Evolutionary conservation across 331 rosid genomes (phyloP), one percentile per base, ranked within the genome.

Genomic region (Malus hybrid): DNA sequence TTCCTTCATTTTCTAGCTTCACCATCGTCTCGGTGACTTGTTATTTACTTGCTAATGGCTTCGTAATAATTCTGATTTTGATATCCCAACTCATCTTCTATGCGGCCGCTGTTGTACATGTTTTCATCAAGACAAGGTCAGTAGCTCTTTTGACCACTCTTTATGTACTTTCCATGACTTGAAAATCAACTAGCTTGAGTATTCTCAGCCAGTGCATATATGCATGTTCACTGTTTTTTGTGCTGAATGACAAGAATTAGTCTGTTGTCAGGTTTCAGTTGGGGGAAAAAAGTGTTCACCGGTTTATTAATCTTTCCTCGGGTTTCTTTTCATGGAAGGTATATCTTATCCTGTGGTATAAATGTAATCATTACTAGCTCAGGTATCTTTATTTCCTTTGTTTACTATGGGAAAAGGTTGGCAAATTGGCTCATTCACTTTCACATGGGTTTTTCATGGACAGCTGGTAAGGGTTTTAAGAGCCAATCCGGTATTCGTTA

Each of bases 101-200:
- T 78, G 79, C 75, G 83, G 89, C 86, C 75, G 99, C 99, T 66
- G 80, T 86, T 73, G 70, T 90, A 33, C 96, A 92, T 82, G 80
- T 90, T 79, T 92, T 88, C 89, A 79, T 90, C 84, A 95, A 89
- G 86, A 82, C 88, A 73, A 92, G 99, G 99, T 95, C 72, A 80
- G 96, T 70, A 36, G 78, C 74, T 83, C 50, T 72, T n/a, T 74
- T 30, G 61, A 42, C 66, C 71, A 15, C 61, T 14, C 75, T 52
- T 80, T 50, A 79, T 2, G 32, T 15, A 28, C 66, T 62, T 6
- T 62, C 66, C 0, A 6, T 62, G 20, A 28, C 32, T 62, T 62
- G 66, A 62, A 62, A 62, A 14, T 62, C 66, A 16, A 28, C 16
- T 28, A 16, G 66, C 66, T 62, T 28, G 66, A 26, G 66, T 62